Conservation (phyloP, 371 early-diverging fungal genomes). For the Mucor plumbeus region DNA sequence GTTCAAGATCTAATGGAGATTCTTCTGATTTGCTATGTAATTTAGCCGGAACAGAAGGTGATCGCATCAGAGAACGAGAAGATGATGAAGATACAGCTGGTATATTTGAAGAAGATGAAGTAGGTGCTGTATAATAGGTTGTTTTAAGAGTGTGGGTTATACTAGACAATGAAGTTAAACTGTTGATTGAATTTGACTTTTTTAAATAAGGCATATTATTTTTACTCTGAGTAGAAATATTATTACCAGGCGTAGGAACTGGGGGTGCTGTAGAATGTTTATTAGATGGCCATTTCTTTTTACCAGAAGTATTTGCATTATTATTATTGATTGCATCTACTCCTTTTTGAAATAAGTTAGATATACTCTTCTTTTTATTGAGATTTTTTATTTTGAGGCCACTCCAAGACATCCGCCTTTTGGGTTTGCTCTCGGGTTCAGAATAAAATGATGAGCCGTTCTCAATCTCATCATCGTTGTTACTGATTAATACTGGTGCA, state of each 20-base stretch:
- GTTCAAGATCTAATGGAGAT: slow-evolving; percentile 32
- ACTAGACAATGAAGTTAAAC: slow-evolving; percentile 40
- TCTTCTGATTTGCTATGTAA: background rate
- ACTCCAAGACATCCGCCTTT: slow-evolving; percentile 32
- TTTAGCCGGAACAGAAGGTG: slow-evolving; percentile 25
- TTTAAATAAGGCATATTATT: slow-evolving; percentile 14
- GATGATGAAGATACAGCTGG: slow-evolving; percentile 8
- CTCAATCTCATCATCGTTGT: slow-evolving; percentile 3
- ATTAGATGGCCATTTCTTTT: background rate
- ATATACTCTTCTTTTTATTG: slow-evolving; percentile 24
- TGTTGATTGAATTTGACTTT: slow-evolving; percentile 40
- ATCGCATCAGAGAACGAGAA: slow-evolving; percentile 24
- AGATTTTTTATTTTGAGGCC: slow-evolving; percentile 24
- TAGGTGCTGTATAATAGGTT: slow-evolving; percentile 21
- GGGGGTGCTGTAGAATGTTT: background rate
- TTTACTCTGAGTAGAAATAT: background rate
- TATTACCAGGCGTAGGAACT: background rate
- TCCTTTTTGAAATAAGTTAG: slow-evolving; percentile 35
- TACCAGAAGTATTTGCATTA: slow-evolving; percentile 10
- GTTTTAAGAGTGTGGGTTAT: slow-evolving; percentile 40
- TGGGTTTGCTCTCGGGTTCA: slow-evolving; percentile 19
- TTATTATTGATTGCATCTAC: slow-evolving; percentile 1
- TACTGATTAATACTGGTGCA: background rate
- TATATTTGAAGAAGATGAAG: slow-evolving; percentile 11
- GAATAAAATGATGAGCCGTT: slow-evolving; percentile 8